Base-by-base conservation (phyloP, 345 rosid species). In the Psidium friedrichsthalianum region DNA sequence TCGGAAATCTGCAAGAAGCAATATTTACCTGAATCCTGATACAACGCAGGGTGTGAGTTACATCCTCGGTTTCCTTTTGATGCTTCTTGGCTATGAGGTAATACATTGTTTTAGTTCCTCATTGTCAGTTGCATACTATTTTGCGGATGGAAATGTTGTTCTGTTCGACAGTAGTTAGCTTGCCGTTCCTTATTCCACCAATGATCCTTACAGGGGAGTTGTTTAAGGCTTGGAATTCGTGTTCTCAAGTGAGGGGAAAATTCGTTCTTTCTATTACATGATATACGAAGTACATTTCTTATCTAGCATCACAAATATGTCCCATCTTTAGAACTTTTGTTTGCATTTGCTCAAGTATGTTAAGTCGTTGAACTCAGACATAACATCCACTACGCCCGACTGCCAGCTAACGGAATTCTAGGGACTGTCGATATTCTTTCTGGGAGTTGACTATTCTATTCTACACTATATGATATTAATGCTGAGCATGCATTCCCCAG, bases 151-250 rank as follows among this genome's bases (percentile, higher is more conserved):
- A 97, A 91, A 95, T 97, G 96, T 91, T 97, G 74, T 96, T 97
- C 88, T 96, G 99, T 89, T 94, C 98, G 8, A 96, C 99, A 0
- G 93, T 96, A 40, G 98, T 96, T n/a, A 98, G 99, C 51, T 89
- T 97, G 89, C 99, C 99, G 1, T 90, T 96, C 88, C 88, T 97
- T 91, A 87, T 96, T 61, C 98, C 96, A 11, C 99, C 99, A 47
- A 97, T 97, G 99, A 86, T 97, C 82, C 88, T 97, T 81, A 97
- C 98, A n/a, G 99, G 98, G 44, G 99, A 97, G 91, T 87, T 97
- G 84, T 93, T 96, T 84, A 94, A 85, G 86, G 99, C 99, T 64
- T 97, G 98, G 99, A 94, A 85, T 90, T 95, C 99, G 11, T 97
- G 99, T 83, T 91, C 94, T 59, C 95, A 97, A 92, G 99, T 96